Evolutionary conservation across 805 yeast species (phyloP), one percentile per base, ranked within the genome.

Genomic region (Saturnispora ahearnii): DNA sequence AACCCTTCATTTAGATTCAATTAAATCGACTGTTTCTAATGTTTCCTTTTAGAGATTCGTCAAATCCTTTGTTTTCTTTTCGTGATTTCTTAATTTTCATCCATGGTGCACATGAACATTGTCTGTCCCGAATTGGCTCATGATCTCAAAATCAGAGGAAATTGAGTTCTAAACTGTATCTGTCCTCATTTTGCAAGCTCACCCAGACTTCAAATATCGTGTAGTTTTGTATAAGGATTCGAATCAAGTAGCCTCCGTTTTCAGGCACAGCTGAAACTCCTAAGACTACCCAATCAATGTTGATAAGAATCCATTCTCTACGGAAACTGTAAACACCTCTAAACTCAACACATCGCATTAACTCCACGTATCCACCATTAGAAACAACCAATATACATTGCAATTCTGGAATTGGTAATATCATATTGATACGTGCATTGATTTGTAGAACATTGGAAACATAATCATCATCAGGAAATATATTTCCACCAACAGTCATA

Each of bases 231-330:
- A 34, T 22, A 26, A 46, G 41, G 4, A 46, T 28, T 9, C 12
- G 22, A 13, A 46, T 21, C 4, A 26, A 30, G 9, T 29, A 46
- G 3, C 49, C 49, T 8, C 44, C 49, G 15, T 47, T 34, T 41
- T 21, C 18, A 11, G 31, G 28, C 2, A 30, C 7, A 2, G 30
- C 36, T 4, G 40, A 24, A 12, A 47, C 34, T 5, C 50, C 50
- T 12, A 47, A 29, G 34, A 47, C 41, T 8, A 41, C 21, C 26
- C 30, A 36, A 22, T 44, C 48, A 10, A 45, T 28, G 22, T 53
- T 44, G 4, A 72, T 68, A 48, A 76, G 70, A 21, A 76, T 61
- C 44, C 59, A 66, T 53, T 78, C 82, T 32, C 70, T 69, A 50
- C 76, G 66, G 50, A 74, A 56, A 18, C 69, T 63, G 53, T 62